Evolutionary conservation across 2,329 filamentous ascomycete genomes (phyloP).

Genomic region (Periconia sp.): DNA sequence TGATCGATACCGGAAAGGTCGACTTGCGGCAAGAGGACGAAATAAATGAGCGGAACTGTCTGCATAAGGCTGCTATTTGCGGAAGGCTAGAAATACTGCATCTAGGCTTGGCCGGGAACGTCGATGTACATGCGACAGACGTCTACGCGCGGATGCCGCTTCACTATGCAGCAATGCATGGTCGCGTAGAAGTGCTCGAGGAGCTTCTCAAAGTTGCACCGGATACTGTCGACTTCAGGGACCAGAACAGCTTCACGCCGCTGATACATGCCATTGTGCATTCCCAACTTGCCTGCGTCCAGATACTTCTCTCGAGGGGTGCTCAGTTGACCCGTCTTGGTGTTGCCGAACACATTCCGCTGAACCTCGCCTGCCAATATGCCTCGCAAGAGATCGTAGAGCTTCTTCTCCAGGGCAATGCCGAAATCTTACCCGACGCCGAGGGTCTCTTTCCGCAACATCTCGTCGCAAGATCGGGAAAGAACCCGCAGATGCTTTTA

Average conservation of each 20-base stretch:
- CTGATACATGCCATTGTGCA: slow-evolving; percentile 95
- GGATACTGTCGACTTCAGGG: slow-evolving; percentile 82
- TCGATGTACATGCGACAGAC: slow-evolving; percentile 81
- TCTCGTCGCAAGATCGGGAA: slow-evolving; percentile 86
- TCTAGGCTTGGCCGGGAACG: slow-evolving; percentile 74
- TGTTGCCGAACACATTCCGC: slow-evolving; percentile 88
- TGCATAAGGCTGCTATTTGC: slow-evolving; percentile 96
- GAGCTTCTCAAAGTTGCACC: slow-evolving; percentile 72
- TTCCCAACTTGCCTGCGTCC: slow-evolving; percentile 79
- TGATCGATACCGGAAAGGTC: slow-evolving; percentile 82
- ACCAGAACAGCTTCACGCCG: slow-evolving; percentile 97
- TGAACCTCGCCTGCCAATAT: slow-evolving; percentile 95
- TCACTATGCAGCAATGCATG: slow-evolving; percentile 97
- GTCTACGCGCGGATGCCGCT: slow-evolving; percentile 93
- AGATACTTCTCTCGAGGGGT: slow-evolving; percentile 75
- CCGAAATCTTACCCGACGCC: slow-evolving; percentile 87
- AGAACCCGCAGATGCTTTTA: slow-evolving; percentile 78
- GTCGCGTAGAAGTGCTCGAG: slow-evolving; percentile 81
- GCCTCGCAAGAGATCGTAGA: slow-evolving; percentile 85
- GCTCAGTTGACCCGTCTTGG: slow-evolving; percentile 87
- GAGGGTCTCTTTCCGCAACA: slow-evolving; percentile 98
- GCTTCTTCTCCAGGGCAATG: slow-evolving; percentile 79
- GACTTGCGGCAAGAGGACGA: slow-evolving; percentile 95
- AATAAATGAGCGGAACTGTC: slow-evolving; percentile 95
- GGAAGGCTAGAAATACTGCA: slow-evolving; percentile 80